These are phyloP conservation scores for Hanseniaspora clermontiae DNA, from an alignment of 805 yeast species.

Conservation along the genomic window DNA sequence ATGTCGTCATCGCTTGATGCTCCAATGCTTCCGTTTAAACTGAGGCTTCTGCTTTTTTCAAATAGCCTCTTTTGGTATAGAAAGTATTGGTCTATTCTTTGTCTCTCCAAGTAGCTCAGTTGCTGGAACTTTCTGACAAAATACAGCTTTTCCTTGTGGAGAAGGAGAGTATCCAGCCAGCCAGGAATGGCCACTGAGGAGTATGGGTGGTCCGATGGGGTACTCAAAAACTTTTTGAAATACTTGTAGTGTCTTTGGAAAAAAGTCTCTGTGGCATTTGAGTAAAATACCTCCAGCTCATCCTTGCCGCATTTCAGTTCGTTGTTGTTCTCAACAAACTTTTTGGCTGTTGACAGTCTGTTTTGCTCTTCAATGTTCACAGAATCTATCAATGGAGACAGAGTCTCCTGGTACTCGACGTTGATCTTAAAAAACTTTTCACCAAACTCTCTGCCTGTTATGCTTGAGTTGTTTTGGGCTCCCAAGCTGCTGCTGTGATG, in stretches of 20 bases:
- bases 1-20: neutral
- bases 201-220: slow-evolving; percentile 11
- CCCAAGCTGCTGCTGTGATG: neutral
- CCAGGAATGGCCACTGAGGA: slow-evolving; percentile 31
- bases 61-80: slow-evolving; percentile 7
- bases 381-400: slow-evolving; percentile 9
- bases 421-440: slow-evolving; percentile 12
- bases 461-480: neutral
- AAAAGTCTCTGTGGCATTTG: slow-evolving; percentile 13
- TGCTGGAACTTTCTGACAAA: slow-evolving; percentile 43
- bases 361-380: slow-evolving; percentile 7
- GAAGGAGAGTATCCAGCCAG: slow-evolving; percentile 37
- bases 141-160: slow-evolving; percentile 20
- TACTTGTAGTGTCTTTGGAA: slow-evolving; percentile 15
- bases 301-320: slow-evolving; percentile 8
- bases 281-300: slow-evolving; percentile 14
- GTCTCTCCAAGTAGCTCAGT: slow-evolving; percentile 59
- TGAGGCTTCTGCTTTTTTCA: neutral
- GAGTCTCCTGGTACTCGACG: slow-evolving; percentile 8
- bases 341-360: neutral
- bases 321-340: neutral
- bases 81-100: slow-evolving; percentile 39
- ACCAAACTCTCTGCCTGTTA: slow-evolving; percentile 3
- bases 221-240: neutral
- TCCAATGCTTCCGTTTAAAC: neutral